Evolutionary conservation across 306 rosid species (phyloP).

Genomic region (Ormosia semicastrata): DNA sequence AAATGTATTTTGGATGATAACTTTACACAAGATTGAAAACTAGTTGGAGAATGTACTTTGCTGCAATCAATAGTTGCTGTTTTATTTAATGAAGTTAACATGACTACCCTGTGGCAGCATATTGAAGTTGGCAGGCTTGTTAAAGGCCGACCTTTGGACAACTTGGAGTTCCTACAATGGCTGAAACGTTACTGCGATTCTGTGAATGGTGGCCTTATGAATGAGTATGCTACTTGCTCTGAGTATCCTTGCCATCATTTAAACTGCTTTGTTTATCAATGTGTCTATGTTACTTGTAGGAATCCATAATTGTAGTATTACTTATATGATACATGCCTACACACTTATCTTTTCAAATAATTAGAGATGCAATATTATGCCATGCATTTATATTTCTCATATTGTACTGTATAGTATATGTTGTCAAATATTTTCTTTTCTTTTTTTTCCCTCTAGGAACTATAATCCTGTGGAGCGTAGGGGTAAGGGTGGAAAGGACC

Average conservation of each 20-base stretch:
- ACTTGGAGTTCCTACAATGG: constrained; percentile 97
- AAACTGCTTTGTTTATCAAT: neutral
- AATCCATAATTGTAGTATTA: constrained; percentile 10
- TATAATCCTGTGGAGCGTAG: constrained; percentile 94
- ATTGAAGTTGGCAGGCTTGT: constrained; percentile 96
- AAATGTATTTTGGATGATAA: constrained; percentile 8
- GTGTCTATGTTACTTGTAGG: neutral
- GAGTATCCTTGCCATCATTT: constrained; percentile 1
- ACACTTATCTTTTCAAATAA: neutral
- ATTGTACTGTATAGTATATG: neutral
- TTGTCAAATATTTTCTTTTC: neutral
- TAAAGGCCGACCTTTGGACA: constrained; percentile 93
- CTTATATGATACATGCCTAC: neutral
- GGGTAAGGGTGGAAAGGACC: constrained; percentile 75
- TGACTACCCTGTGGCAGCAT: constrained; percentile 52
- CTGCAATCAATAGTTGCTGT: neutral
- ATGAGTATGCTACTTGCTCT: constrained; percentile 42
- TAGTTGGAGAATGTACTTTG: neutral
- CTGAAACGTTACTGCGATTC: constrained; percentile 95
- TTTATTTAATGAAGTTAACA: constrained; percentile 3
- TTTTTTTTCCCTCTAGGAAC: constrained; percentile 51
- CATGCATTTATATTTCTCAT: neutral
- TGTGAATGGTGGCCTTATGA: constrained; percentile 92
- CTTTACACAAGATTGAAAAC: neutral
- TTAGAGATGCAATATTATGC: neutral